phyloP scores from a whole-genome alignment of 1,284 basidiomycete genomes.

The Phenoliferia sp. region DNA sequence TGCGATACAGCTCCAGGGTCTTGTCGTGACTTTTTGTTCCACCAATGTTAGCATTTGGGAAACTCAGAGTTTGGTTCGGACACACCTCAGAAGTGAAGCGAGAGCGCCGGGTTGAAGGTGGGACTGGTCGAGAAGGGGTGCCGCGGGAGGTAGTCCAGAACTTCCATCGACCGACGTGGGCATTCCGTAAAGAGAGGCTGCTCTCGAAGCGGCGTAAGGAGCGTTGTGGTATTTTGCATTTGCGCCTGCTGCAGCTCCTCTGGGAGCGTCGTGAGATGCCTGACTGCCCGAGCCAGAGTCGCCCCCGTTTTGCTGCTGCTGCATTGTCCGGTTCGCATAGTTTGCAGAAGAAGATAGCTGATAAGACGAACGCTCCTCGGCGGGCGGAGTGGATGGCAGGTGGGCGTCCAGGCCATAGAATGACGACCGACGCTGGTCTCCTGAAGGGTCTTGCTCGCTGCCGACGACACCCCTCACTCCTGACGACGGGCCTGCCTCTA shows the following conservation, averaged over 20 bases:
- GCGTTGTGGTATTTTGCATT: slow-evolving; percentile 14
- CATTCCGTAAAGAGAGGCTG: slow-evolving; percentile 24
- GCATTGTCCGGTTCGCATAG: background rate
- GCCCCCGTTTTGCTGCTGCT: background rate
- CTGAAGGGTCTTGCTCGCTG: too few species aligned
- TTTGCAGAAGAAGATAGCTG: background rate
- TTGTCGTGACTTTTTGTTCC: slow-evolving; percentile 62
- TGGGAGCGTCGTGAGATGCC: slow-evolving; percentile 16
- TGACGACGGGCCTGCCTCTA: background rate
- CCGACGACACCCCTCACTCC: background rate
- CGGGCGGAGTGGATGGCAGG: background rate
- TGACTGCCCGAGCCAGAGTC: slow-evolving; percentile 24
- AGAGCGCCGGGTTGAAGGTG: slow-evolving; percentile 90
- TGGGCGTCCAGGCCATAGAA: slow-evolving; percentile 24
- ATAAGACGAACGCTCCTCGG: background rate
- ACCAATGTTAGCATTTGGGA: background rate
- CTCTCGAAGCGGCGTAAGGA: slow-evolving; percentile 16
- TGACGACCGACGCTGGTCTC: slow-evolving; percentile 12
- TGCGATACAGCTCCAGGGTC: slow-evolving; percentile 92
- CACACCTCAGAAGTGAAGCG: slow-evolving; percentile 68
- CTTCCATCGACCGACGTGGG: background rate
- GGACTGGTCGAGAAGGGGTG: slow-evolving; percentile 71
- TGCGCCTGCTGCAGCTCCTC: background rate
- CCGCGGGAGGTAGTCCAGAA: slow-evolving; percentile 2
- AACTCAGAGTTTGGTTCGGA: background rate